phyloP scores from a whole-genome alignment of 2,329 filamentous ascomycete species.

The Ustulina deusta region DNA sequence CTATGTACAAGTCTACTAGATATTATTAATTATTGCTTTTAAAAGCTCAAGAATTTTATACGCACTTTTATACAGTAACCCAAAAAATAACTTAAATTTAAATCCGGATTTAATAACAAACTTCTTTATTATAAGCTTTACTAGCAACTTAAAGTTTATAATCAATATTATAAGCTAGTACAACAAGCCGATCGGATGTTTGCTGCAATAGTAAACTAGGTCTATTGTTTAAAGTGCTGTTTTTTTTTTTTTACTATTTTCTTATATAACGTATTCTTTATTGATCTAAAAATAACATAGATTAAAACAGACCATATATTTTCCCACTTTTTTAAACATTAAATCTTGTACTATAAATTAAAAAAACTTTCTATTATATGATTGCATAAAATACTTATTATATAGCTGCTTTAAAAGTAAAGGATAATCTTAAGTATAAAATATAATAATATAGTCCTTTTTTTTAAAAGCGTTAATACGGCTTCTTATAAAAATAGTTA shows the following conservation, averaged over 20 bases:
- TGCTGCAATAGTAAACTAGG: slow-evolving; percentile 26
- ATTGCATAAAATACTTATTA: slow-evolving; percentile 3
- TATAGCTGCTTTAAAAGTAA: not conserved
- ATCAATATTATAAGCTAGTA: no score
- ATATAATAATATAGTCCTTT: slow-evolving; percentile 6
- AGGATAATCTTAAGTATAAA: slow-evolving; percentile 1
- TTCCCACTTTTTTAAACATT: slow-evolving; percentile 18
- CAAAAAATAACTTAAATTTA: no score
- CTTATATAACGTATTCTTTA: slow-evolving; percentile 22
- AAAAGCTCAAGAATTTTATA: no score
- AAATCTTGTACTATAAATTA: slow-evolving; percentile 22
- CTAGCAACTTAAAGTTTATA: no score
- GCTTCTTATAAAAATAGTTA: not conserved
- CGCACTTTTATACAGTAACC: no score
- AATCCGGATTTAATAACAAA: no score
- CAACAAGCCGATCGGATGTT: slow-evolving; percentile 25
- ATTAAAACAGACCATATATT: slow-evolving; percentile 21
- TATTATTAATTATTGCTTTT: slow-evolving; percentile 32
- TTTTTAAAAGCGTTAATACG: not conserved
- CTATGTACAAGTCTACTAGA: slow-evolving; percentile 51
- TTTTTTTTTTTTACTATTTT: slow-evolving; percentile 9
- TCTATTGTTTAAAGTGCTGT: slow-evolving; percentile 27
- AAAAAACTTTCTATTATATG: not conserved
- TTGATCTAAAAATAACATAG: slow-evolving; percentile 31
- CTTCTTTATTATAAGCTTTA: no score